phyloP scores from a whole-genome alignment of 1,284 basidiomycete species.

The Leccinum fuscescens region DNA sequence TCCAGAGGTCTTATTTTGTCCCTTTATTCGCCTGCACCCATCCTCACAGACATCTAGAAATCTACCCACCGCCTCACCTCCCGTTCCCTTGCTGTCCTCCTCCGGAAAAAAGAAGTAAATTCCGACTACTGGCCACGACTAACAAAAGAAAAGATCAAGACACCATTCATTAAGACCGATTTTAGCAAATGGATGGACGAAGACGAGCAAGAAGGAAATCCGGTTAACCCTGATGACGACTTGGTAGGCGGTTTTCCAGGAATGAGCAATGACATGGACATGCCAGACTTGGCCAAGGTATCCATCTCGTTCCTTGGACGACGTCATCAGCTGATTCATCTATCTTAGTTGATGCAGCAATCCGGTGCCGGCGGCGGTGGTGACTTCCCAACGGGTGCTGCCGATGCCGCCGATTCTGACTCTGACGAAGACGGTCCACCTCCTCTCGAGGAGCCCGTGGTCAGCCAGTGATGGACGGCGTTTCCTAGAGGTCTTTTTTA shows the following conservation, averaged over 20 bases:
- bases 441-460: slow-evolving; percentile 67
- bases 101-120: slow-evolving; percentile 79
- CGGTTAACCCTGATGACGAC: slow-evolving; percentile 43
- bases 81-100: slow-evolving; percentile 62
- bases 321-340: slow-evolving; percentile 9
- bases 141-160: slow-evolving; percentile 82
- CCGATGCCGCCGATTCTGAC: slow-evolving; percentile 39
- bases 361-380: slow-evolving; percentile 40
- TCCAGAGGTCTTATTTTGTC: slow-evolving; percentile 57
- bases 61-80: slow-evolving; percentile 63
- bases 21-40: neutral
- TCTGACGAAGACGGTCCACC: slow-evolving; percentile 70
- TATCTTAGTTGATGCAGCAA: slow-evolving; percentile 60
- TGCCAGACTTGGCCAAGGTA: slow-evolving; percentile 60
- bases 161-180: slow-evolving; percentile 84
- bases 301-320: slow-evolving; percentile 4
- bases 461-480: slow-evolving; percentile 15
- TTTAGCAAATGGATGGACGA: slow-evolving; percentile 94
- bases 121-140: slow-evolving; percentile 87
- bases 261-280: slow-evolving; percentile 47
- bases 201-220: slow-evolving; percentile 82
- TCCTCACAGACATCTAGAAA: slow-evolving; percentile 44
- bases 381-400: neutral
- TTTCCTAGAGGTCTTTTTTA: neutral
- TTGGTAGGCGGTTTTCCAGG: slow-evolving; percentile 42